phyloP scores from a whole-genome alignment of 192 early-diverging fungal genomes.

The Paraglomus occultum region DNA sequence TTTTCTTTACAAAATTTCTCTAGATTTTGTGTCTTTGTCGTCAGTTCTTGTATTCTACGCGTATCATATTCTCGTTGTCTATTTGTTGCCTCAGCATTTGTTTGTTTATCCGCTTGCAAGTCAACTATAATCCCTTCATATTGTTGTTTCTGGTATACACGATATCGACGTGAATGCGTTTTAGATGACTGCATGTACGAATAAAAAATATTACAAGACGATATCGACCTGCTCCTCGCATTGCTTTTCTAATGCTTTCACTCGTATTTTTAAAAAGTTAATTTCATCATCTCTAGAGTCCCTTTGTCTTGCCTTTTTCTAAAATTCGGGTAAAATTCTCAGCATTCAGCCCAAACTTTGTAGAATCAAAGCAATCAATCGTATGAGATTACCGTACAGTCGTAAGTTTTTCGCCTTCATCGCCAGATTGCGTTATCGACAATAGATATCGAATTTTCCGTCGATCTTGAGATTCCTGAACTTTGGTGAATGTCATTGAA shows the following conservation, averaged over 20 bases:
- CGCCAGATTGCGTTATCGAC: slow-evolving; percentile 7
- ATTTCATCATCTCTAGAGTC: slow-evolving; percentile 1
- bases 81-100: slow-evolving; percentile 44
- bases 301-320: background rate
- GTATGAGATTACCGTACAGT: background rate
- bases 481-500: background rate
- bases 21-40: slow-evolving; percentile 38
- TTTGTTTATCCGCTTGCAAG: slow-evolving; percentile 44
- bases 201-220: background rate
- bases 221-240: slow-evolving; percentile 28
- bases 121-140: slow-evolving; percentile 48
- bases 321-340: too few relatives aligned
- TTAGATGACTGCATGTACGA: background rate
- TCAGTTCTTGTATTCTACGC: slow-evolving; percentile 42
- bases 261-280: slow-evolving; percentile 1
- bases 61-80: slow-evolving; percentile 43
- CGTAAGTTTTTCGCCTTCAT: background rate
- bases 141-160: slow-evolving; percentile 32
- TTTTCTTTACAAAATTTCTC: slow-evolving; percentile 38
- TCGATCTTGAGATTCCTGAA: slow-evolving; percentile 14
- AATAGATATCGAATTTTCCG: slow-evolving; percentile 22
- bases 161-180: background rate
- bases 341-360: too few relatives aligned
- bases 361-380: background rate
- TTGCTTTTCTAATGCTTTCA: slow-evolving; percentile 24